phyloP scores from a whole-genome alignment of 192 early-diverging fungal species.

The Coemansia erecta region DNA sequence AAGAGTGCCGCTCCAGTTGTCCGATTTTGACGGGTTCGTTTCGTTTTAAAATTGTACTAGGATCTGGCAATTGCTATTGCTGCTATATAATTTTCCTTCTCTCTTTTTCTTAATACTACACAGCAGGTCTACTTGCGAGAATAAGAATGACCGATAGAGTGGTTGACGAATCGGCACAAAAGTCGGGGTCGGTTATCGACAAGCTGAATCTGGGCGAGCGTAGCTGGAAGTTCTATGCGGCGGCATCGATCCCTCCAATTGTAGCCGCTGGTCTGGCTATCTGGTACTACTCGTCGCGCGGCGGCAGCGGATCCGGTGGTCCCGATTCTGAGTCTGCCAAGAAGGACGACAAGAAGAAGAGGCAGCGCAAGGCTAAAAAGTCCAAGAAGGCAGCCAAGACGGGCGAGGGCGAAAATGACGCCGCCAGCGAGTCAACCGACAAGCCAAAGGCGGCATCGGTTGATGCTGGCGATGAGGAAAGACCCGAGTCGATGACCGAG shows the following conservation, averaged over 20 bases:
- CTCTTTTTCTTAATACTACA: neutral
- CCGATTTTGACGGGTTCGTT: too few species aligned
- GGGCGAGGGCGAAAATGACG: slow-evolving; percentile 12
- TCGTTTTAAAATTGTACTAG: neutral
- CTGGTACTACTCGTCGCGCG: slow-evolving; percentile 61
- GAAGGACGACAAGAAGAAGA: slow-evolving; percentile 44
- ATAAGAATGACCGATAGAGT: slow-evolving; percentile 22
- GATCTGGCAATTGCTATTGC: neutral
- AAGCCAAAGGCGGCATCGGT: slow-evolving; percentile 21
- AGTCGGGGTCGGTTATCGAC: slow-evolving; percentile 39
- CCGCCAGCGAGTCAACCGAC: slow-evolving; percentile 7
- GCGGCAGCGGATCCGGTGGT: neutral
- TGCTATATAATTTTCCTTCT: neutral
- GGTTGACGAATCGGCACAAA: slow-evolving; percentile 29
- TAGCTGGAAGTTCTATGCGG: slow-evolving; percentile 70
- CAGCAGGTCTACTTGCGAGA: too few species aligned
- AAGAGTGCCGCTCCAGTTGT: too few species aligned
- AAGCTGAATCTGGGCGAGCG: slow-evolving; percentile 47
- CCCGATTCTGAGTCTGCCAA: slow-evolving; percentile 2
- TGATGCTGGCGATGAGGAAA: slow-evolving; percentile 35
- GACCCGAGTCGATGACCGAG: slow-evolving; percentile 47
- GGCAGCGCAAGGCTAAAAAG: slow-evolving; percentile 15
- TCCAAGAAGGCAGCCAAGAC: slow-evolving; percentile 35
- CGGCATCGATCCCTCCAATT: slow-evolving; percentile 58
- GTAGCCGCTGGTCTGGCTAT: slow-evolving; percentile 61